Percentiles rank a stretch among this genome's conserved stretches.
Evolutionary conservation across 1,284 basidiomycete species (phyloP).

Genomic region (Tausonia pullulans): DNA sequence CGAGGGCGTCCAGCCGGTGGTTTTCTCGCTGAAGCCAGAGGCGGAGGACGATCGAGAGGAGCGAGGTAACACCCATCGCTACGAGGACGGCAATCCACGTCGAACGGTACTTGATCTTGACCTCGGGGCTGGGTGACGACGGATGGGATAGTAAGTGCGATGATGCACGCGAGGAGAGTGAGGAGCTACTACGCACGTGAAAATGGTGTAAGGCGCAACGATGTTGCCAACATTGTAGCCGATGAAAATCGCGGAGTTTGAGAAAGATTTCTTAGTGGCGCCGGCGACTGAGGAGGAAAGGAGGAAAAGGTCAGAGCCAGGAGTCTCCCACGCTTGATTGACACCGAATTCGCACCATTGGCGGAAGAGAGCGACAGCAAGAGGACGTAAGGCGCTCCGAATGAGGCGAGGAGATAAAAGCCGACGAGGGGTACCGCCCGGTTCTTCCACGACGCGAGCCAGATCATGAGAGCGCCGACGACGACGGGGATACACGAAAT

Average conservation of each 20-base stretch:
- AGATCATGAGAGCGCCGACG: conserved; percentile 38
- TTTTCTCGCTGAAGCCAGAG: conserved; percentile 31
- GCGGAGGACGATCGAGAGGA: conserved; percentile 29
- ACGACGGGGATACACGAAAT: conserved; percentile 40
- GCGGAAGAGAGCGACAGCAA: background rate
- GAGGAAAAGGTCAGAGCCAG: background rate
- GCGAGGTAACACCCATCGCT: conserved; percentile 28
- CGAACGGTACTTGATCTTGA: conserved; percentile 34
- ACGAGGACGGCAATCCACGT: conserved; percentile 40
- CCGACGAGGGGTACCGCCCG: conserved; percentile 40
- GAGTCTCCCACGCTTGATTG: too few relatives aligned
- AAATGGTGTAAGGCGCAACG: conserved; percentile 1
- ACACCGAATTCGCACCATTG: conserved; percentile 31
- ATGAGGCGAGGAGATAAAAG: conserved; percentile 35
- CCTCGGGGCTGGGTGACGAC: conserved; percentile 17
- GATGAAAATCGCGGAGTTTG: conserved; percentile 34
- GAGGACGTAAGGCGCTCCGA: conserved; percentile 41
- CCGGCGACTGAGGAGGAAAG: conserved; percentile 37
- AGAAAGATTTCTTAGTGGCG: conserved; percentile 39
- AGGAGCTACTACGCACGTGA: background rate
- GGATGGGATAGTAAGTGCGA: too few relatives aligned
- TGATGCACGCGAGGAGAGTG: background rate
- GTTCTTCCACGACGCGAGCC: conserved; percentile 37
- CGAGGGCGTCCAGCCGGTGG: conserved; percentile 20
- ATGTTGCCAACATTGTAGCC: conserved; percentile 37